Percentiles rank a stretch among this genome's conserved stretches.
Conservation (phyloP, 2,329 filamentous ascomycete species). For the Rugonectria rugulosa region DNA sequence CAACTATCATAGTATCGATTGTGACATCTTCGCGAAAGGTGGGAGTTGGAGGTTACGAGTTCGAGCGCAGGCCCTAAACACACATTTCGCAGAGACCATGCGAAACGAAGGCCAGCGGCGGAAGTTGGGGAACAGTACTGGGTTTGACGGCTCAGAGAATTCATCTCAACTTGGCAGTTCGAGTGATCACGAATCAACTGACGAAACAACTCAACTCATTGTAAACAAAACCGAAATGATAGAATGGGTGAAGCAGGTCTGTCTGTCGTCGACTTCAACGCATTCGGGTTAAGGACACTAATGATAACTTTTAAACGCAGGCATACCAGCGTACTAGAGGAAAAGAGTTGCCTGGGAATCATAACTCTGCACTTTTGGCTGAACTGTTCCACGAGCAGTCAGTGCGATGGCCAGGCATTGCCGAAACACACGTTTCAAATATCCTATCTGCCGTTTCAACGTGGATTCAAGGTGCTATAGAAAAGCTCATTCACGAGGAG, state of each 20-base stretch:
- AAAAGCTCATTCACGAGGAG: conserved; percentile 7
- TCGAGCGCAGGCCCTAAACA: background rate
- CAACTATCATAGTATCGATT: background rate
- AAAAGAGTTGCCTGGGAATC: conserved; percentile 29
- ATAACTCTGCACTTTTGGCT: conserved; percentile 20
- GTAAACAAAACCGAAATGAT: background rate
- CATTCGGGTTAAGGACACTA: background rate
- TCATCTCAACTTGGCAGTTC: background rate
- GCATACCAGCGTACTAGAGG: conserved; percentile 18
- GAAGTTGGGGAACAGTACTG: too few species aligned
- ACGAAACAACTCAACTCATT: background rate
- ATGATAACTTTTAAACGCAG: background rate
- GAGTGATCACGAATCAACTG: background rate
- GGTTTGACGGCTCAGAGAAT: too few species aligned
- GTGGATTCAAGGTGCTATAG: conserved; percentile 2
- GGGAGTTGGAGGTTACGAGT: background rate
- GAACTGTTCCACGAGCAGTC: conserved; percentile 30
- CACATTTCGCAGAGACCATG: background rate
- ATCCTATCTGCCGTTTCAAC: conserved; percentile 8
- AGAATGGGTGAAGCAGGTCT: background rate
- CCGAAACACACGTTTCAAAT: conserved; percentile 17
- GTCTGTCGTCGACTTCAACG: background rate
- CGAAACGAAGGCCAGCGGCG: background rate
- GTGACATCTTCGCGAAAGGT: background rate
- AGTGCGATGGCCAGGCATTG: conserved; percentile 17